Evolutionary conservation across 805 yeast species (phyloP).

Genomic region (Wickerhamomyces ciferrii): DNA sequence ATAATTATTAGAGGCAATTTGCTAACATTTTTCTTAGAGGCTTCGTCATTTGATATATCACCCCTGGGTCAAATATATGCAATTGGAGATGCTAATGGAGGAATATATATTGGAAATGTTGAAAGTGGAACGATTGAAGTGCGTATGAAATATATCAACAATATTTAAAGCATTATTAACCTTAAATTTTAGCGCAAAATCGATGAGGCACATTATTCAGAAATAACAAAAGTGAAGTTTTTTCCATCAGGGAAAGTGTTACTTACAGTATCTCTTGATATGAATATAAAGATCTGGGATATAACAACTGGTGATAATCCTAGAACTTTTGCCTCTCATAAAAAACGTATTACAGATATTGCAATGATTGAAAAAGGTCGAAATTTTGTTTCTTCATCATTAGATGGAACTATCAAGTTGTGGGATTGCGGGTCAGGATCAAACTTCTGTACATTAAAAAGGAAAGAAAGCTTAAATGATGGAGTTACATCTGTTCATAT

Average conservation of each 20-base stretch:
- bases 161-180: too few relatives aligned
- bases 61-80: conserved; percentile 22
- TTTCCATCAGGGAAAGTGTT: conserved; percentile 66
- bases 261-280: conserved; percentile 55
- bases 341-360: conserved; percentile 39
- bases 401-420: conserved; percentile 50
- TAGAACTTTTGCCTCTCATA: conserved; percentile 48
- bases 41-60: conserved; percentile 29
- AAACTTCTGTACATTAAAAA: conserved; percentile 33
- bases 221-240: conserved; percentile 37
- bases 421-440: conserved; percentile 69
- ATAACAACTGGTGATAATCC: conserved; percentile 39
- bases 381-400: conserved; percentile 51
- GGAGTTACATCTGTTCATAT: conserved; percentile 25
- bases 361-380: conserved; percentile 60
- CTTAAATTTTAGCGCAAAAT: conserved; percentile 9
- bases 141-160: too few relatives aligned
- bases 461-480: conserved; percentile 30
- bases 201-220: conserved; percentile 43
- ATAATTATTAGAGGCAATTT: conserved; percentile 5
- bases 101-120: conserved; percentile 16
- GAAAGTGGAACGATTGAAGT: neutral
- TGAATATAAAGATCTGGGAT: conserved; percentile 59
- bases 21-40: neutral
- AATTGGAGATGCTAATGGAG: conserved; percentile 31